phyloP scores from a whole-genome alignment of 1,284 basidiomycete genomes.

The Cronartium quercuum region DNA sequence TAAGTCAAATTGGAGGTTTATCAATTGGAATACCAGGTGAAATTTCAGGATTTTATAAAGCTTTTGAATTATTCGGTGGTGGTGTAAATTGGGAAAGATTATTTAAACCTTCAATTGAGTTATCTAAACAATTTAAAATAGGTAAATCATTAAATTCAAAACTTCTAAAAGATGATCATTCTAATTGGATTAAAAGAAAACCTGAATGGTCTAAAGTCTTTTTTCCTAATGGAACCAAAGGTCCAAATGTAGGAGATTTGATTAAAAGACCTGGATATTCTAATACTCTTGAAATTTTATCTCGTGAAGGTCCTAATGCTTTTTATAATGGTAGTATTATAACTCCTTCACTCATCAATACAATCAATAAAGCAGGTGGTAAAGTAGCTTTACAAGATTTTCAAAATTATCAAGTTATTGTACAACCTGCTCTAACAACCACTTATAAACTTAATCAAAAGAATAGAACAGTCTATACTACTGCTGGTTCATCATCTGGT shows the following conservation, averaged over 20 bases:
- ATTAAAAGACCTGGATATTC: conserved; percentile 44
- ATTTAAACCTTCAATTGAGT: conserved; percentile 64
- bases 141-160: conserved; percentile 63
- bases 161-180: conserved; percentile 2
- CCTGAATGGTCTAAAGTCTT: conserved; percentile 61
- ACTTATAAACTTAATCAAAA: conserved; percentile 55
- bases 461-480: conserved; percentile 72
- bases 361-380: conserved; percentile 66
- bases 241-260: conserved; percentile 40
- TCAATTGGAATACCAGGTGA: conserved; percentile 80
- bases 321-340: conserved; percentile 60
- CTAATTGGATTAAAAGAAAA: conserved; percentile 46
- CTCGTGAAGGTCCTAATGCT: conserved; percentile 43
- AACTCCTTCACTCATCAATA: conserved; percentile 64
- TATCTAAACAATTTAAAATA: conserved; percentile 68
- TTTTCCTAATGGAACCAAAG: background rate
- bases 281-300: conserved; percentile 43
- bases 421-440: conserved; percentile 67
- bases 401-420: conserved; percentile 62
- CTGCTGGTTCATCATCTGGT: conserved; percentile 73
- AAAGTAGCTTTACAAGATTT: conserved; percentile 69
- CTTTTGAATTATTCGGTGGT: conserved; percentile 63
- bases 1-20: conserved; percentile 67
- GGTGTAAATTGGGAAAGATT: conserved; percentile 72
- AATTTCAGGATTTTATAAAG: conserved; percentile 70